Percentiles rank a stretch among this genome's conserved stretches.
These are phyloP conservation scores for Kingdonia uniflora DNA, from an alignment of 164 flowering plant species.

Conservation along the genomic window DNA sequence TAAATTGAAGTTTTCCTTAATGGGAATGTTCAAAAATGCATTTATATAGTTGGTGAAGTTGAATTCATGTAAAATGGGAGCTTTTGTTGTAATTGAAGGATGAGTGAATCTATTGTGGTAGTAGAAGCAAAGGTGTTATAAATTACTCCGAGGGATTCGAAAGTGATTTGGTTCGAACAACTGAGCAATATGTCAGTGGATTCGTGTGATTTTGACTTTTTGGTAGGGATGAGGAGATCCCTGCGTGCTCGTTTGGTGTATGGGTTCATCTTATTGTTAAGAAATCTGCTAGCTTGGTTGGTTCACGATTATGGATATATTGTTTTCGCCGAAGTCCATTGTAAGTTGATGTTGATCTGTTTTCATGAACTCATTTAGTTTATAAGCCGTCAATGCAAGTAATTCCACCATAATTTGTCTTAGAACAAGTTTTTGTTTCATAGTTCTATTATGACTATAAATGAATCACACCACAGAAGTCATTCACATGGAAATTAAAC, in stretches of 20 bases:
- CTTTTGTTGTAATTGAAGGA: slow-evolving; percentile 14
- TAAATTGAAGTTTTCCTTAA: too few relatives aligned
- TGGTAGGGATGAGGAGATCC: slow-evolving; percentile 33
- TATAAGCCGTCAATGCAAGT: too few relatives aligned
- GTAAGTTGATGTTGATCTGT: slow-evolving; percentile 33
- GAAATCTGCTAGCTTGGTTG: slow-evolving; percentile 66
- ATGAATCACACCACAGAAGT: too few relatives aligned
- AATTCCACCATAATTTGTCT: neutral
- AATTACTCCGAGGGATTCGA: slow-evolving; percentile 9
- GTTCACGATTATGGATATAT: slow-evolving; percentile 70
- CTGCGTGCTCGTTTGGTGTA: slow-evolving; percentile 53
- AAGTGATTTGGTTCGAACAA: slow-evolving; percentile 21
- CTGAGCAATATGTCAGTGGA: slow-evolving; percentile 2
- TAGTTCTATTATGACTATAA: neutral
- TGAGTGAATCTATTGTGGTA: slow-evolving; percentile 15
- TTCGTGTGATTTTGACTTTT: slow-evolving; percentile 16
- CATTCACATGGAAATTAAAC: too few relatives aligned
- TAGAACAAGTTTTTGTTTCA: neutral
- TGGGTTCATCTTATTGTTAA: slow-evolving; percentile 54
- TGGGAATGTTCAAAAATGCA: too few relatives aligned
- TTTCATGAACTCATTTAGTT: neutral
- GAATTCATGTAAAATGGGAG: too few relatives aligned
- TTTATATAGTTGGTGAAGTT: too few relatives aligned
- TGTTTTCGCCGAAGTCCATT: slow-evolving; percentile 28
- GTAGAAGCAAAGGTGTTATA: slow-evolving; percentile 1